Evolutionary conservation across 306 rosid species (phyloP), one percentile per base, ranked within the genome.

Genomic region (Prosopis cineraria): DNA sequence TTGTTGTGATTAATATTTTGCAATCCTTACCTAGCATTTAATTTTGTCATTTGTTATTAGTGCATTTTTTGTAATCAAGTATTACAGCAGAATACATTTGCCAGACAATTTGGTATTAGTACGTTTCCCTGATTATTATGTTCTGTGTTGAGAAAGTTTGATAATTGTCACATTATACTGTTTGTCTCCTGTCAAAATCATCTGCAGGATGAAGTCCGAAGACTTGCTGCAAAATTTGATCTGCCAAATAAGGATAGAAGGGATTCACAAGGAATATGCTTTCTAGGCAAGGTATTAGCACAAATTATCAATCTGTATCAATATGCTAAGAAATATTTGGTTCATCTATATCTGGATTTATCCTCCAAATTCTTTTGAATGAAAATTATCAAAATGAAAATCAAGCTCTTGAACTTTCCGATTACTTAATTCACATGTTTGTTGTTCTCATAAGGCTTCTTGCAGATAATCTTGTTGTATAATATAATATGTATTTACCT

Each of bases 211-310:
- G 95, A 91, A 84, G 98, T 95, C 77, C 97, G 98, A 30, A 82
- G 70, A 79, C 97, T 94, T 82, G 98, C 97, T n/a, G 82, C 82
- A 43, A 78, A 75, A 77, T 93, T 92, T 80, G 91, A 91, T 89
- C 85, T 95, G 25, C 98, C 97, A 29, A 95, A 95, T 68, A 95
- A 91, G 84, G 93, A 88, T 74, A 89, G 98, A 81, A 95, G 88
- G 88, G 98, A 95, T 85, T 95, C 98, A 22, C 98, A 92, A 85
- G 98, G 98, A 83, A 92, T 95, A 86, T 95, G 98, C 85, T 95
- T 91, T 88, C 90, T 95, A 60, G 98, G 98, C 71, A 92, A 95
- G 98, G 98, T 95, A 83, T 72, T 40, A 44, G 31, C 47, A 7
- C 50, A 13, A 27, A 39, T 48, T 47, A 43, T 78, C 27, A 27